Percentiles rank a stretch among this genome's conserved stretches.
These are phyloP conservation scores for Anastatica hierochuntica DNA, from an alignment of 345 rosid species.

Conservation along the genomic window DNA sequence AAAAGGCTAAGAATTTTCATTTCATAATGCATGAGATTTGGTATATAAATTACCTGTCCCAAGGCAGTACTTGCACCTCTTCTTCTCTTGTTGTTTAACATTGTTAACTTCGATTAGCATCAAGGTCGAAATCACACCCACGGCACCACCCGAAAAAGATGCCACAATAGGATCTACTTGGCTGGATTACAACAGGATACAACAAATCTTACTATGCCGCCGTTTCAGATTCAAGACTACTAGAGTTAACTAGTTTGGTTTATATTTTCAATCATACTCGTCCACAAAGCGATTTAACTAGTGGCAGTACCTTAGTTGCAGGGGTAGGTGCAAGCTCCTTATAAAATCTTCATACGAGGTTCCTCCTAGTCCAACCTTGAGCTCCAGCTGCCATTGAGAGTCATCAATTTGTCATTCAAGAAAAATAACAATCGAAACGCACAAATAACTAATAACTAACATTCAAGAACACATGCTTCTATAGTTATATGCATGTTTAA, in stretches of 20 bases:
- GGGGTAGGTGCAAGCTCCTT: constrained; percentile 64
- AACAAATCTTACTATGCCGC: not conserved
- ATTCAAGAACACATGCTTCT: not conserved
- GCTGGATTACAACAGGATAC: constrained; percentile 34
- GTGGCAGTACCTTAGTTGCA: constrained; percentile 65
- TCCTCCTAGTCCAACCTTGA: constrained; percentile 82
- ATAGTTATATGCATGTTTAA: not conserved
- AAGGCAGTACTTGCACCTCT: constrained; percentile 87
- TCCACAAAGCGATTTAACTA: not conserved
- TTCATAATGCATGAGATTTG: no score
- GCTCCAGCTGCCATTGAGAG: constrained; percentile 56
- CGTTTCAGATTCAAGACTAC: constrained; percentile 7
- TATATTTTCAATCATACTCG: not conserved
- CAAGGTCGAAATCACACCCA: constrained; percentile 93
- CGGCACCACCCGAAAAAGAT: constrained; percentile 93
- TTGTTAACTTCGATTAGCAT: constrained; percentile 88
- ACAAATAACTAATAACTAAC: not conserved
- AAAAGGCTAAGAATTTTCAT: no score
- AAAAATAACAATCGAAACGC: not conserved
- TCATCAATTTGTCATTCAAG: not conserved
- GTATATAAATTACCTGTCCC: constrained; percentile 56
- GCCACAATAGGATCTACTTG: constrained; percentile 98
- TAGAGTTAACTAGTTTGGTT: constrained; percentile 2
- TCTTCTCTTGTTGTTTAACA: constrained; percentile 88
- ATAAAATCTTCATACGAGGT: constrained; percentile 95